Evolutionary conservation across 345 rosid species (phyloP).

Genomic region (Citrus maxima): DNA sequence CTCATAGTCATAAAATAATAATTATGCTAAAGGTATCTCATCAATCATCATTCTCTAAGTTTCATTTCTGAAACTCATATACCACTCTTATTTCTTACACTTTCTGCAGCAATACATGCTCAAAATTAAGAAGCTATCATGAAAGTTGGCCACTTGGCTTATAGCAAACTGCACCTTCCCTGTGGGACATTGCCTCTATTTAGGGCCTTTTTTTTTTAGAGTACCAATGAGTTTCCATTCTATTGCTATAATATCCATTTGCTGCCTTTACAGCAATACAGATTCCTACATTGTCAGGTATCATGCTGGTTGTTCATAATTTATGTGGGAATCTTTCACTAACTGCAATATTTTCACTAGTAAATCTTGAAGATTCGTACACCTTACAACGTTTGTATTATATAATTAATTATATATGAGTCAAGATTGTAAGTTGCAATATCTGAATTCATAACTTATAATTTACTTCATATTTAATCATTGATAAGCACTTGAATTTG

Average conservation of each 20-base stretch:
- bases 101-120: not conserved
- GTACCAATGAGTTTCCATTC: not conserved
- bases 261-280: constrained; percentile 9
- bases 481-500: too few relatives aligned
- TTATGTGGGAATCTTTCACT: not conserved
- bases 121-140: not conserved
- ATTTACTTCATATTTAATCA: too few relatives aligned
- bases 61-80: too few relatives aligned
- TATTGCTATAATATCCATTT: not conserved
- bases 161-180: not conserved
- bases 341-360: not conserved
- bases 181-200: not conserved
- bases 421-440: too few relatives aligned
- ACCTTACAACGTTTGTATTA: not conserved
- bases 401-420: too few relatives aligned
- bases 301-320: constrained; percentile 5
- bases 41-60: too few relatives aligned
- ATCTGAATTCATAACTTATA: too few relatives aligned
- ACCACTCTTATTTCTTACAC: not conserved
- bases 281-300: constrained; percentile 11
- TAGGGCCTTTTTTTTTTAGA: not conserved
- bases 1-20: too few relatives aligned
- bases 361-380: not conserved
- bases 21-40: too few relatives aligned
- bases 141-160: constrained; percentile 21